Evolutionary conservation across 1,284 basidiomycete species (phyloP), one percentile per base, ranked within the genome.

Genomic region (Bondarzewia mesenterica): DNA sequence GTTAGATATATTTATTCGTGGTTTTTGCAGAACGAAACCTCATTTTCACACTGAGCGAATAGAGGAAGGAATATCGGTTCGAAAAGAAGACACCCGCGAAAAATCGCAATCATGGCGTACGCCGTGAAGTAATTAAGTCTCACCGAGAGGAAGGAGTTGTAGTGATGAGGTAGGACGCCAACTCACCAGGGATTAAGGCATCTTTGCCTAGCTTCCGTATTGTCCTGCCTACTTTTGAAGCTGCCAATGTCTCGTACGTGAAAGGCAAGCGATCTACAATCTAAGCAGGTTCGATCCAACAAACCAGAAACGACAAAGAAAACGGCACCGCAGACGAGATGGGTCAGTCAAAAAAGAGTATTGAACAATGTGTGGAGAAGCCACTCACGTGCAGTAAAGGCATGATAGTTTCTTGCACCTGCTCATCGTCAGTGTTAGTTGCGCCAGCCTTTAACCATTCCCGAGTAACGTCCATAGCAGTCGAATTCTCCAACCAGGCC

Each of bases 251-350:
- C 32, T 85, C 78, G 21, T 88, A 61, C 12, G 78, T 80, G 57
- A 90, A 69, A 4, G 88, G 87, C 47, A 90, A 66, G 48, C 88
- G 82, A 64, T 89, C 88, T 58, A 89, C 80, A 55, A 90, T 81
- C 87, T 90, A 29, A 25, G 23, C 38, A 21, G 44, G 23, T 18
- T 18, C 22, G 14, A 41, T 32, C 29, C 25, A 45, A 27, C 22
- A 39, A 40, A 40, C 16, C 38, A 18, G 20, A 42, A 40, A 49
- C 38, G 10, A 40, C 10, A 8, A n/a, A 35, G 8, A 35, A 40
- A 12, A 40, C 38, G 38, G 38, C 16, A 18, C 14, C n/a, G 16
- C 42, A 39, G 39, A 50, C 23, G 26, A 21, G 21, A 21, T 39
- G 45, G 42, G 15, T 21, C 48, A 41, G 38, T 12, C 10, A 32